phyloP scores from a whole-genome alignment of 2,329 filamentous ascomycete species.

The Allantophomopsis cytisporea region DNA sequence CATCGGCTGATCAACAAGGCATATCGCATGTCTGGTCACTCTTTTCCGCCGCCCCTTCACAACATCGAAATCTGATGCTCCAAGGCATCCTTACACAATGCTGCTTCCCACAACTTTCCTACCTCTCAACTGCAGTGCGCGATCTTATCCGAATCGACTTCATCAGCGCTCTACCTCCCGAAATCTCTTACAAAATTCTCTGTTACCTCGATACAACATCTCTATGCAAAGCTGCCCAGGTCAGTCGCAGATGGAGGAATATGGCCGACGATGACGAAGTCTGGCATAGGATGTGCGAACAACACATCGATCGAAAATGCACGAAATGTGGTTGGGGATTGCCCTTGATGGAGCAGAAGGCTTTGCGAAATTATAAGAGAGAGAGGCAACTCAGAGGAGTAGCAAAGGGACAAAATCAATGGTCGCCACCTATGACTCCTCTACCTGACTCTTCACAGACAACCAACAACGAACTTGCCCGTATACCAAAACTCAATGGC shows the following conservation, averaged over 20 bases:
- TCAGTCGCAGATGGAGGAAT: slow-evolving; percentile 75
- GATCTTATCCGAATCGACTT: slow-evolving; percentile 98
- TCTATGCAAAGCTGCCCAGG: slow-evolving; percentile 89
- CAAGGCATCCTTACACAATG: slow-evolving; percentile 93
- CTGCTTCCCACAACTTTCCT: slow-evolving; percentile 93
- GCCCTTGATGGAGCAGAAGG: slow-evolving; percentile 77
- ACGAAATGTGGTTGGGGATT: slow-evolving; percentile 93
- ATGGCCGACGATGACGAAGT: slow-evolving; percentile 96
- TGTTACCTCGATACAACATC: slow-evolving; percentile 88
- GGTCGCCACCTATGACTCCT: slow-evolving; percentile 34
- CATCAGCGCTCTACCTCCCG: slow-evolving; percentile 71
- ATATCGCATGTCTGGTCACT: slow-evolving; percentile 97
- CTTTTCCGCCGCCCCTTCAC: slow-evolving; percentile 88
- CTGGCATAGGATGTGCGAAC: slow-evolving; percentile 97
- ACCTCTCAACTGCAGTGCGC: slow-evolving; percentile 77
- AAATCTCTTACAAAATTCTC: slow-evolving; percentile 87
- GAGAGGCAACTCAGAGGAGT: slow-evolving; percentile 63
- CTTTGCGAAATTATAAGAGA: slow-evolving; percentile 73
- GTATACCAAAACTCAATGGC: slow-evolving; percentile 4
- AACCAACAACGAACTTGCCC: background rate
- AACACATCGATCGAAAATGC: slow-evolving; percentile 89
- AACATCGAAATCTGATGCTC: slow-evolving; percentile 90
- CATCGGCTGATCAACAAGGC: slow-evolving; percentile 78
- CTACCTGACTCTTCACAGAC: slow-evolving; percentile 20
- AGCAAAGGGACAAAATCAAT: slow-evolving; percentile 39